Base-by-base conservation (phyloP, 805 yeast genomes). In the Suhomyces sp. region DNA sequence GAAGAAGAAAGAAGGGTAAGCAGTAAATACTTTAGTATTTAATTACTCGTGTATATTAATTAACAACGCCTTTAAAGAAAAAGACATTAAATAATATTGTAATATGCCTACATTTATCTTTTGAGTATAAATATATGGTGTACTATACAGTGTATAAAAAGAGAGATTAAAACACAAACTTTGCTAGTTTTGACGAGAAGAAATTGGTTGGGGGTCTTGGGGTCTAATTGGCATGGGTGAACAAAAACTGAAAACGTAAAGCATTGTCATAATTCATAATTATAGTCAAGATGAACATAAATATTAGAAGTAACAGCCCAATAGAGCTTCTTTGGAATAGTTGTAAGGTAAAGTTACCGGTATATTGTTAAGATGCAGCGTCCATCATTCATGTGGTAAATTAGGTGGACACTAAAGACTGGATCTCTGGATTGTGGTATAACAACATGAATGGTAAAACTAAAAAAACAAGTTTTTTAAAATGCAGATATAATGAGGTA, bases 1-100 rank as follows among this genome's bases (percentile, higher is more conserved):
- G 92, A 70, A 86, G 76, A 71, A 81, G 81, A 74, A 85, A 81
- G 72, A 80, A 80, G 70, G 73, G 75, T 47, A 80, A 73, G 62
- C 66, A 66, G 42, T 38, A 38, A 19, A 38, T 19, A 38, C 17
- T 17, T 38, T 38, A 33, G 33, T 35, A 49, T 31, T 13, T 13
- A 5, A 29, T 24, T 40, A 48, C 27, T 12, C 47, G 26, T 15
- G 46, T 23, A 48, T 40, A 41, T 12, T n/a, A 38, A 35, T 36
- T 35, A 35, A n/a, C 15, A 19, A 19, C 2, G 19, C 19, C 19
- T 19, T 19, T 19, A 19, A 19, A 19, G 19, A 19, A 19, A 19
- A 19, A 19, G 19, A 19, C 19, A n/a, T n/a, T n/a, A 19, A 19
- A 19, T 19, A 19, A 2, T 19, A 19, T n/a, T 17, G 22, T 36